Conservation (phyloP, 2,329 filamentous ascomycete species). For the Dactylellina cionopaga region DNA sequence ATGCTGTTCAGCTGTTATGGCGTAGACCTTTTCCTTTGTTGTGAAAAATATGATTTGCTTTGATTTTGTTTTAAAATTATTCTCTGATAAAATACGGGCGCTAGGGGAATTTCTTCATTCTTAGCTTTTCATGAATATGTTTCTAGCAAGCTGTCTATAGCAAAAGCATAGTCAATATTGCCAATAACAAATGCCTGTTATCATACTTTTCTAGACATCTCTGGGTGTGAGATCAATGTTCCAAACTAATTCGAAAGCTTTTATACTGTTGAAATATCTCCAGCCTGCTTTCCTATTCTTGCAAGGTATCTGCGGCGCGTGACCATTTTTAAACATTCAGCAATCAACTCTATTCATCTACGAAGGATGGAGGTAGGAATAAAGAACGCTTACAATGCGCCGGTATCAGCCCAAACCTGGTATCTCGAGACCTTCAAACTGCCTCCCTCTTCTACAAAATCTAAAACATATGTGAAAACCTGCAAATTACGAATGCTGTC, state of each 20-base stretch:
- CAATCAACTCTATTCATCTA: no score
- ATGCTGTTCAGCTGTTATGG: no score
- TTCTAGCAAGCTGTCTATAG: not conserved
- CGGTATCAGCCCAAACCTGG: conserved; percentile 61
- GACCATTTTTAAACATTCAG: no score
- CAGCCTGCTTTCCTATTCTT: conserved; percentile 11
- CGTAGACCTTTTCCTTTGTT: no score
- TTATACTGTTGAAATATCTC: not conserved
- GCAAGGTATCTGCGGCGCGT: conserved; percentile 20
- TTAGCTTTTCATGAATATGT: not conserved
- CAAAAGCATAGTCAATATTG: not conserved
- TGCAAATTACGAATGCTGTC: not conserved
- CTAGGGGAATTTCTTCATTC: conserved; percentile 7
- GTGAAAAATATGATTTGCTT: no score
- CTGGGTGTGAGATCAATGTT: no score
- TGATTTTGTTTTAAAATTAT: not conserved
- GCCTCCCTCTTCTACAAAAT: conserved; percentile 56
- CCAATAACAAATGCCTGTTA: no score
- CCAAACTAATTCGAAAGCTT: no score
- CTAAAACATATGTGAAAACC: conserved; percentile 59
- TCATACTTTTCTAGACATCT: no score
- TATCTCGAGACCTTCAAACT: conserved; percentile 57
- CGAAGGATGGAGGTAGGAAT: not conserved
- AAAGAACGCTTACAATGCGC: conserved; percentile 58
- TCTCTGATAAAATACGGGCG: conserved; percentile 9